phyloP scores from a whole-genome alignment of 129 eudicot genomes.

The Flaveria sonorensis region DNA sequence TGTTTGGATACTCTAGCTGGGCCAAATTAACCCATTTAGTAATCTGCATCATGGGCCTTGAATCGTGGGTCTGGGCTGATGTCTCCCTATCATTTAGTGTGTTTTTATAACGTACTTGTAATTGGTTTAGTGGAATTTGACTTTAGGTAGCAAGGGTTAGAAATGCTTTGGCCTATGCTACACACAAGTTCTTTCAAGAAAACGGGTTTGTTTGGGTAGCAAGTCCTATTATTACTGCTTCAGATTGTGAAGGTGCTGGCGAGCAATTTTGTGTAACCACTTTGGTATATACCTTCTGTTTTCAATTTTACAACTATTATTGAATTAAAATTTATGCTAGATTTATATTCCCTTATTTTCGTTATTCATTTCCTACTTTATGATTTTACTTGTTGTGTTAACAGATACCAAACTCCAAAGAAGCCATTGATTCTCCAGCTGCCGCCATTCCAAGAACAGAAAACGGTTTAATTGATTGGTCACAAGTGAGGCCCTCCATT shows the following conservation, averaged over 20 bases:
- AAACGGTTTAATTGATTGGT: conserved; percentile 89
- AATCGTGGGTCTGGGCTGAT: neutral
- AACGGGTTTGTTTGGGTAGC: conserved; percentile 98
- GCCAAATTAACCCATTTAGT: neutral
- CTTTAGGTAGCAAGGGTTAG: conserved; percentile 93
- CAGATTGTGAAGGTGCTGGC: conserved; percentile 99
- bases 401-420: conserved; percentile 82
- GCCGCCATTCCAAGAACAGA: conserved; percentile 67
- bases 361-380: neutral
- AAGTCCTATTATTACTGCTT: conserved; percentile 93
- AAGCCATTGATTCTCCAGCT: conserved; percentile 64
- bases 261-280: conserved; percentile 99
- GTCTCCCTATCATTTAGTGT: neutral
- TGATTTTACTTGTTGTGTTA: conserved; percentile 9
- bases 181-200: conserved; percentile 94
- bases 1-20: too few relatives aligned
- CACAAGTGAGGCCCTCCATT: conserved; percentile 59
- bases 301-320: neutral
- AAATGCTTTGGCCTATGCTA: conserved; percentile 89
- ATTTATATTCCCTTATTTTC: conserved; percentile 3
- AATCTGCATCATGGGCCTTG: neutral
- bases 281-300: conserved; percentile 51
- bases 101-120: conserved; percentile 1
- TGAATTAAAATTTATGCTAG: neutral
- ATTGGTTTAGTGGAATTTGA: conserved; percentile 6